Conservation (phyloP, 441 rosid genomes). For the Sinapis alba region DNA sequence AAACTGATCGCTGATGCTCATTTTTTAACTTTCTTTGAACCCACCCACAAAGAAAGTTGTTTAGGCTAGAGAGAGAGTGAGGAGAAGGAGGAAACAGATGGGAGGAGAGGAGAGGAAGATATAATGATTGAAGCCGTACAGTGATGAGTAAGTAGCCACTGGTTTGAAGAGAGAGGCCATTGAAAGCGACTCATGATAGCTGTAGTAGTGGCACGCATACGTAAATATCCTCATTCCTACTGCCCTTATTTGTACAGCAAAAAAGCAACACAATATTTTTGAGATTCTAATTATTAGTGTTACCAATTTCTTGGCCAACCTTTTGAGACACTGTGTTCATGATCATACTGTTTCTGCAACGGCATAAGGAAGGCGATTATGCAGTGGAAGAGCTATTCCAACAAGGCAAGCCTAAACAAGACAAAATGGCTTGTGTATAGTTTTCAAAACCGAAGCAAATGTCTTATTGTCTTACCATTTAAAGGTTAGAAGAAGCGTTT, state of each 20-base stretch:
- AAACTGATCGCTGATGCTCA: conserved; percentile 51
- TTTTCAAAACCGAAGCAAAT: too few relatives aligned
- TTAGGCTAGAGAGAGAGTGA: background rate
- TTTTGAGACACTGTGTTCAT: background rate
- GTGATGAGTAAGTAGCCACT: conserved; percentile 27
- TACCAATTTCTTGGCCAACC: too few relatives aligned
- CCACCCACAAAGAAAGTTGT: background rate
- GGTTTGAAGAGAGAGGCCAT: conserved; percentile 28
- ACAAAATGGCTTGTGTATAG: too few relatives aligned
- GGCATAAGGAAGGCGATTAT: conserved; percentile 90
- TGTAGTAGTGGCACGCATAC: conserved; percentile 12
- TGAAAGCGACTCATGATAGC: conserved; percentile 28
- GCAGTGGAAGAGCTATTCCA: conserved; percentile 95
- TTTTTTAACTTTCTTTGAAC: background rate
- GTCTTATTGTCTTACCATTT: conserved; percentile 57
- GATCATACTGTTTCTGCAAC: conserved; percentile 85
- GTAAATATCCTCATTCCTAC: background rate
- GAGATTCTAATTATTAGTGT: background rate
- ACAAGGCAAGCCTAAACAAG: conserved; percentile 93
- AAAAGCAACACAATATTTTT: background rate
- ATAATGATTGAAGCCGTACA: conserved; percentile 37
- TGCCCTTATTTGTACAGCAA: conserved; percentile 4
- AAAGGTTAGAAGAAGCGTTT: conserved; percentile 56
- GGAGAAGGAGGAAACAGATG: too few relatives aligned
- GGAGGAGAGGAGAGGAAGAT: too few relatives aligned